A percentile compares a stretch with the other conserved stretches of the same genome.
These are phyloP conservation scores for Pseudocercospora fuligena DNA, from an alignment of 2,329 filamentous ascomycete genomes.

Conservation along the genomic window DNA sequence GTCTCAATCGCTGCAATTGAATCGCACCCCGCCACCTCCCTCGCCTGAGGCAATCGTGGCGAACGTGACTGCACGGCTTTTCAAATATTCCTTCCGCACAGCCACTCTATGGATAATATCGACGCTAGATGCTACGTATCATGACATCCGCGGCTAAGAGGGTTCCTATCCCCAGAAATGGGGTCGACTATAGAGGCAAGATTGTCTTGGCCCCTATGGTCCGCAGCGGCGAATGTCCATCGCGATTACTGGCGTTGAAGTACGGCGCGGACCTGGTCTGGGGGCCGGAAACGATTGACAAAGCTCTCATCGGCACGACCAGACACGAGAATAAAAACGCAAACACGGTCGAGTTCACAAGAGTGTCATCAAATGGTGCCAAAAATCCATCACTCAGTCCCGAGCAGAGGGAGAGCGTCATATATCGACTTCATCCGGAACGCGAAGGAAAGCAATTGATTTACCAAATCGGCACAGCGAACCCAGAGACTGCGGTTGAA, in stretches of 20 bases:
- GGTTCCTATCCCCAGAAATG: slow-evolving; percentile 83
- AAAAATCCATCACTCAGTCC: slow-evolving; percentile 61
- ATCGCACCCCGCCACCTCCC: too few relatives aligned
- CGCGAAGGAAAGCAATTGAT: slow-evolving; percentile 77
- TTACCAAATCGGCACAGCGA: slow-evolving; percentile 90
- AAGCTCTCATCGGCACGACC: slow-evolving; percentile 84
- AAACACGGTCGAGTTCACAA: slow-evolving; percentile 82
- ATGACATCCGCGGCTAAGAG: slow-evolving; percentile 53
- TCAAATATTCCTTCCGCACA: background rate
- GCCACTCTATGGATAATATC: slow-evolving; percentile 29
- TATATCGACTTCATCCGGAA: slow-evolving; percentile 82
- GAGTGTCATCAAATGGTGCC: slow-evolving; percentile 72
- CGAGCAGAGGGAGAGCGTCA: slow-evolving; percentile 64
- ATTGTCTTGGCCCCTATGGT: slow-evolving; percentile 92
- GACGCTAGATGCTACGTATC: slow-evolving; percentile 33
- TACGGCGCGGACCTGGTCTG: slow-evolving; percentile 97
- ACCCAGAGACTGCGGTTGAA: slow-evolving; percentile 79
- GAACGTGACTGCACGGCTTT: background rate
- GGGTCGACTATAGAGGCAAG: slow-evolving; percentile 92
- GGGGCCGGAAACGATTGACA: slow-evolving; percentile 95
- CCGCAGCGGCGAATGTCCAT: slow-evolving; percentile 90
- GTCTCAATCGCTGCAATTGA: too few relatives aligned
- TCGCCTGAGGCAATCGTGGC: too few relatives aligned
- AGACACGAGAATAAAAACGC: slow-evolving; percentile 76
- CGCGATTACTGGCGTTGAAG: slow-evolving; percentile 83